Base-by-base conservation (phyloP, 768 basidiomycete genomes). In the Lactifluus rugatus region DNA sequence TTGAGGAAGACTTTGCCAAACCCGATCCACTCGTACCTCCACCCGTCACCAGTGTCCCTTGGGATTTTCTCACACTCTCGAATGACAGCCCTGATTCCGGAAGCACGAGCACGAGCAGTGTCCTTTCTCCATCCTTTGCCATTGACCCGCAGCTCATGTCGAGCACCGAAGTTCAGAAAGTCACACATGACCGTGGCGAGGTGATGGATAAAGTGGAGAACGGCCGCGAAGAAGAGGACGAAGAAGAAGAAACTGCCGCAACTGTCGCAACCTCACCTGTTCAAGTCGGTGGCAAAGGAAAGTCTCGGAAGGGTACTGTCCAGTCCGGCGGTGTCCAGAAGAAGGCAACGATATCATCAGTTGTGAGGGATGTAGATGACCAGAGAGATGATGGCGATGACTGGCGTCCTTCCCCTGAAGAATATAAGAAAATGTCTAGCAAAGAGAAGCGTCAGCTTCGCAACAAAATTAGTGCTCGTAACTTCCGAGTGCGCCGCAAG, bases 401-500 rank as follows among this genome's bases (percentile, higher is more conserved):
- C 63, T 91, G 89, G 87, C 80, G 89, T 53, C 91, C 90, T 2
- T 81, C 83, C 9, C 87, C 93, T 0, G 95, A 96, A 64, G 93
- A 93, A 62, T 96, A 97, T 75, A 86, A 89, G 70, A 97, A 93
- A 71, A 89, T 99, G 81, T 83, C 83, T 4, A 87, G 84, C 66
- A 98, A 96, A 74, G 94, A 98, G 75, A 98, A 98, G 72, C 75
- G 96, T 16, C 95, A 98, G 70, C 75, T 98, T 39, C 71, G 95
- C 52, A 99, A 99, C 76, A 99, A 99, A 83, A 93, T 97, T 65
- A 87, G 85, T 61, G 95, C 95, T 1, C 75, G 94, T 57, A 96
- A 95, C 70, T 97, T 97, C 74, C 79, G 95, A 17, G 89, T 93
- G n/a, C 75, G 95, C 28, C 78, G 93, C 71, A 98, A 98, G 76